Percentiles rank a stretch among this genome's conserved stretches.
Conservation (phyloP, 495 filamentous ascomycete species). For the Trichoderma parareesei region DNA sequence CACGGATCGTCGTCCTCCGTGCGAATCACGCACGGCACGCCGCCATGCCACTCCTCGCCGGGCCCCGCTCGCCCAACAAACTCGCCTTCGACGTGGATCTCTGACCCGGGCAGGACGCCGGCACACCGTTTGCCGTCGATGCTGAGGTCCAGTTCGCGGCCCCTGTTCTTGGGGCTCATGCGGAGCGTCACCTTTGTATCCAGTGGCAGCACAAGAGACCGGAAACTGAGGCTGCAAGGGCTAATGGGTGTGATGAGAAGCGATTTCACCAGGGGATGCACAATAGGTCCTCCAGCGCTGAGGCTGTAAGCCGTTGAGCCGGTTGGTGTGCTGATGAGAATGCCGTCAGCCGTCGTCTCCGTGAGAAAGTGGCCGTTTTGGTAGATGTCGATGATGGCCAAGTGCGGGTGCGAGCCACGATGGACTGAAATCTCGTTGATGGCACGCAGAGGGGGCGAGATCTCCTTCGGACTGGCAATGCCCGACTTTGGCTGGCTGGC, state of each 20-base stretch:
- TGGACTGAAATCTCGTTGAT: slow-evolving; percentile 95
- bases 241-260: slow-evolving; percentile 91
- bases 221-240: slow-evolving; percentile 82
- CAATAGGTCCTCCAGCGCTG: slow-evolving; percentile 86
- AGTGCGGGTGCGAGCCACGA: slow-evolving; percentile 78
- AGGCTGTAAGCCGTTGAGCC: slow-evolving; percentile 92
- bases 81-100: slow-evolving; percentile 80
- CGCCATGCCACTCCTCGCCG: slow-evolving; percentile 43
- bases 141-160: slow-evolving; percentile 77
- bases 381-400: slow-evolving; percentile 82
- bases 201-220: slow-evolving; percentile 80
- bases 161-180: slow-evolving; percentile 74
- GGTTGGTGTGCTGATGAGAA: slow-evolving; percentile 88
- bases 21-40: slow-evolving; percentile 63
- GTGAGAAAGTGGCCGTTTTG: slow-evolving; percentile 81
- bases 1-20: slow-evolving; percentile 77
- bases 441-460: slow-evolving; percentile 54
- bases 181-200: slow-evolving; percentile 80
- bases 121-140: slow-evolving; percentile 75
- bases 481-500: slow-evolving; percentile 9
- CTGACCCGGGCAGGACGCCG: slow-evolving; percentile 72
- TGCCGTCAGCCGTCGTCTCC: slow-evolving; percentile 87
- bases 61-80: slow-evolving; percentile 46
- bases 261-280: slow-evolving; percentile 83
- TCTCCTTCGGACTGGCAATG: slow-evolving; percentile 11